phyloP scores from a whole-genome alignment of 495 filamentous ascomycete genomes.

The Aspergillus campestris region DNA sequence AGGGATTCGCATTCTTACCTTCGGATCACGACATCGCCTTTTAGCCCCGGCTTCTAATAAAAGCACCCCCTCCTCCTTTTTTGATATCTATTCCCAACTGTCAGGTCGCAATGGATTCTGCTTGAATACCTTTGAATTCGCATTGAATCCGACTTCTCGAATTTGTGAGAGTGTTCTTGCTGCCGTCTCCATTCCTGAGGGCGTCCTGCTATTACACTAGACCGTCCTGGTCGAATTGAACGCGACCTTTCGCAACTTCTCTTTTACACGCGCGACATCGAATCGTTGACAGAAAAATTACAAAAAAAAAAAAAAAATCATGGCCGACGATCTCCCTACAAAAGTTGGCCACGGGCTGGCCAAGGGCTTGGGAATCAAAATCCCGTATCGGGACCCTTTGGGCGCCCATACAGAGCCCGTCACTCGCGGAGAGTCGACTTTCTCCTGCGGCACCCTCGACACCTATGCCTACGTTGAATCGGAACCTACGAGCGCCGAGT shows the following conservation, averaged over 20 bases:
- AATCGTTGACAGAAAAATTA: too few relatives aligned
- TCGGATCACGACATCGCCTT: constrained; percentile 22
- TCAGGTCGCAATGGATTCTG: constrained; percentile 7
- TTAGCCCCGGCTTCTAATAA: constrained; percentile 10
- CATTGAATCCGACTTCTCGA: too few relatives aligned
- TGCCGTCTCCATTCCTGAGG: too few relatives aligned
- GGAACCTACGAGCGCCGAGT: constrained; percentile 68
- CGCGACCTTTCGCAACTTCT: too few relatives aligned
- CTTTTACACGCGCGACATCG: too few relatives aligned
- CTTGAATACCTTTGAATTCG: background rate
- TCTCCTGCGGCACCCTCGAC: constrained; percentile 67
- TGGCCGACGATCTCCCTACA: constrained; percentile 32
- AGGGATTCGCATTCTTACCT: constrained; percentile 14
- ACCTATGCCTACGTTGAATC: constrained; percentile 75
- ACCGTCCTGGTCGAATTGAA: too few relatives aligned
- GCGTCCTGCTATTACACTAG: too few relatives aligned
- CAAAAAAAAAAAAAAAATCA: constrained; percentile 11
- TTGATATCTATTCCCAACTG: constrained; percentile 1
- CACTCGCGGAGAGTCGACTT: constrained; percentile 67
- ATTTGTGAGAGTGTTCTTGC: too few relatives aligned
- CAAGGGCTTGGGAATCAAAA: constrained; percentile 76
- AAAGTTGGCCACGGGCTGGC: constrained; percentile 67
- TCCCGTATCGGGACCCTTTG: constrained; percentile 54
- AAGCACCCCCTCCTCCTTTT: constrained; percentile 6
- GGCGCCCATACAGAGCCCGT: constrained; percentile 42